Evolutionary conservation across 1,284 basidiomycete genomes (phyloP).

Genomic region (Tylopilus sp.): DNA sequence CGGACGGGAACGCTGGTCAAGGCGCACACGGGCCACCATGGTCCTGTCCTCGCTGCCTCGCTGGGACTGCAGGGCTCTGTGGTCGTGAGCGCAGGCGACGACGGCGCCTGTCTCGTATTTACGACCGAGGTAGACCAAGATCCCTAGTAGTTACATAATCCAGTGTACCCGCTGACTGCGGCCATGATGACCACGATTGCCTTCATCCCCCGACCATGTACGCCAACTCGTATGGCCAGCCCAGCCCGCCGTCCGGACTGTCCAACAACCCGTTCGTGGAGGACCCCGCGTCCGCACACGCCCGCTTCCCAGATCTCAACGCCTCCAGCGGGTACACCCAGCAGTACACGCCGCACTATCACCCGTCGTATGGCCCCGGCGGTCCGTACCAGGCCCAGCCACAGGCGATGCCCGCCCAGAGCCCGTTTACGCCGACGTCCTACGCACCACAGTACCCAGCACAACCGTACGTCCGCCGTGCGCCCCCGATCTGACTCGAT

Average conservation of each 20-base stretch:
- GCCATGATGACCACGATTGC: neutral
- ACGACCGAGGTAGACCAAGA: slow-evolving; percentile 55
- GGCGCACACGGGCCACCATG: slow-evolving; percentile 84
- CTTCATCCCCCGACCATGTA: slow-evolving; percentile 36
- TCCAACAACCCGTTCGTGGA: slow-evolving; percentile 60
- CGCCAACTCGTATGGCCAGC: slow-evolving; percentile 36
- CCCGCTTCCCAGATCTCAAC: slow-evolving; percentile 55
- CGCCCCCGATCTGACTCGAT: slow-evolving; percentile 1
- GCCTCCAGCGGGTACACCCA: slow-evolving; percentile 27
- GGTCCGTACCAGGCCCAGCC: slow-evolving; percentile 17
- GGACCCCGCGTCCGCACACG: slow-evolving; percentile 44
- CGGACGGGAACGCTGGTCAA: slow-evolving; percentile 78
- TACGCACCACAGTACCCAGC: slow-evolving; percentile 22
- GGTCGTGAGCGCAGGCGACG: slow-evolving; percentile 83
- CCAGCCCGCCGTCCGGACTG: slow-evolving; percentile 26
- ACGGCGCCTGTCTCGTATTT: slow-evolving; percentile 79
- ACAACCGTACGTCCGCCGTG: slow-evolving; percentile 16
- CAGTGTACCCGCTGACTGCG: slow-evolving; percentile 3
- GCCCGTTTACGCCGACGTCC: slow-evolving; percentile 23
- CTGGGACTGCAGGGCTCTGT: slow-evolving; percentile 67
- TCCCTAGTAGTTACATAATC: slow-evolving; percentile 19
- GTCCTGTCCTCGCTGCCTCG: slow-evolving; percentile 75
- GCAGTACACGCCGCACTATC: slow-evolving; percentile 36
- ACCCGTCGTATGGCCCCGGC: slow-evolving; percentile 6
- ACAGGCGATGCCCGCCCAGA: slow-evolving; percentile 22